Evolutionary conservation across 2,329 filamentous ascomycete genomes (phyloP).

Genomic region (Myriangium duriaei): DNA sequence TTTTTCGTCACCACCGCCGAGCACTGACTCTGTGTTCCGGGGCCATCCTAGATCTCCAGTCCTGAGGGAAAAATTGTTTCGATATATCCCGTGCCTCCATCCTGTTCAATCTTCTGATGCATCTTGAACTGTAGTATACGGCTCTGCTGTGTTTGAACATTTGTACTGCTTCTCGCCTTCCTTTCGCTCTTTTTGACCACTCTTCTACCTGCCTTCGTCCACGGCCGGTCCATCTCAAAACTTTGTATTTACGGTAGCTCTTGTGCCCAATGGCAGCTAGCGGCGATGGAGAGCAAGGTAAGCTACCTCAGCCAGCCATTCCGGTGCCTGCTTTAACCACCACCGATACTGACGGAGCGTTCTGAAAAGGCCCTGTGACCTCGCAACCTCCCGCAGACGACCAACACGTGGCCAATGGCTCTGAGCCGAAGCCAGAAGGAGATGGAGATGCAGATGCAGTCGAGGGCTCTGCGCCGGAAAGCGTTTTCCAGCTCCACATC

Average conservation of each 20-base stretch:
- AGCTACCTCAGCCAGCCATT: background rate
- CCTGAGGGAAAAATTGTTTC: conserved; percentile 4
- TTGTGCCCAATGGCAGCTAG: conserved; percentile 9
- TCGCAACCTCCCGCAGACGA: background rate
- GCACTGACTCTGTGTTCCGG: too few species aligned
- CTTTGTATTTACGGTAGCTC: too few species aligned
- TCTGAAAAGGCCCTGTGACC: conserved; percentile 2
- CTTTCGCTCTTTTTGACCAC: background rate
- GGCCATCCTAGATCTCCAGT: background rate
- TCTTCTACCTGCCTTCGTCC: background rate
- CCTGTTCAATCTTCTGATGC: background rate
- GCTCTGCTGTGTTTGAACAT: background rate
- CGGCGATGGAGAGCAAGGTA: conserved; percentile 10
- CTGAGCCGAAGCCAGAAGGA: conserved; percentile 6
- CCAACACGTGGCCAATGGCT: conserved; percentile 1
- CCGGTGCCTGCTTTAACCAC: background rate
- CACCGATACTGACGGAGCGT: background rate
- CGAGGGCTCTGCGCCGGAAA: conserved; percentile 6
- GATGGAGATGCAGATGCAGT: conserved; percentile 3
- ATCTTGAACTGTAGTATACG: background rate
- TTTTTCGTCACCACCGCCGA: too few species aligned
- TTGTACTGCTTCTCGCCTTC: background rate
- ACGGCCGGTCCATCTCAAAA: too few species aligned
- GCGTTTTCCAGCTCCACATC: conserved; percentile 60
- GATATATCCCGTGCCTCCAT: background rate